These are phyloP conservation scores for Eucalyptus paniculata DNA, from an alignment of 345 rosid genomes.

Conservation along the genomic window DNA sequence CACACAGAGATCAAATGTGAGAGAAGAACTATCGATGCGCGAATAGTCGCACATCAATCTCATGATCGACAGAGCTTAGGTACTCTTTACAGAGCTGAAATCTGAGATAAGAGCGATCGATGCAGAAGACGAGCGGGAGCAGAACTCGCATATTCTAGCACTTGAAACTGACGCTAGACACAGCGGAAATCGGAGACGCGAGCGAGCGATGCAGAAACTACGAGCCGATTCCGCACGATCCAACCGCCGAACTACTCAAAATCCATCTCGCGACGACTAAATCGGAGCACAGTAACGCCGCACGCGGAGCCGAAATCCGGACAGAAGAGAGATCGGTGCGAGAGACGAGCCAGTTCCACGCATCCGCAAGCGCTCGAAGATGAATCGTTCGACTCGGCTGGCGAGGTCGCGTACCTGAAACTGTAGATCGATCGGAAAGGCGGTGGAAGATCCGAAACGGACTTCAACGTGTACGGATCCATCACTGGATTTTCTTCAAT, in stretches of 20 bases:
- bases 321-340: neutral
- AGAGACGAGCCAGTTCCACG: neutral
- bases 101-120: neutral
- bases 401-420: conserved; percentile 43
- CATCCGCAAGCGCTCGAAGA: neutral
- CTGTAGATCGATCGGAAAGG: conserved; percentile 58
- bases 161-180: neutral
- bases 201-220: neutral
- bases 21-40: neutral
- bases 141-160: neutral
- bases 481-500: conserved; percentile 1
- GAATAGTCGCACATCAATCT: neutral
- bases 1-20: neutral
- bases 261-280: neutral
- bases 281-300: neutral
- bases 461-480: conserved; percentile 70
- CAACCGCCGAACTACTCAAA: neutral
- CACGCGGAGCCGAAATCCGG: neutral
- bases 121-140: neutral
- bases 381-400: neutral
- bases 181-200: neutral
- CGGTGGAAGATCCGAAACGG: conserved; percentile 61
- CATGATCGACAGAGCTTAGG: neutral
- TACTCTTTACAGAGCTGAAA: neutral
- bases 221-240: neutral